These are phyloP conservation scores for Zygnema circumcarinatum DNA, from an alignment of 139 green algal species.

Conservation along the genomic window DNA sequence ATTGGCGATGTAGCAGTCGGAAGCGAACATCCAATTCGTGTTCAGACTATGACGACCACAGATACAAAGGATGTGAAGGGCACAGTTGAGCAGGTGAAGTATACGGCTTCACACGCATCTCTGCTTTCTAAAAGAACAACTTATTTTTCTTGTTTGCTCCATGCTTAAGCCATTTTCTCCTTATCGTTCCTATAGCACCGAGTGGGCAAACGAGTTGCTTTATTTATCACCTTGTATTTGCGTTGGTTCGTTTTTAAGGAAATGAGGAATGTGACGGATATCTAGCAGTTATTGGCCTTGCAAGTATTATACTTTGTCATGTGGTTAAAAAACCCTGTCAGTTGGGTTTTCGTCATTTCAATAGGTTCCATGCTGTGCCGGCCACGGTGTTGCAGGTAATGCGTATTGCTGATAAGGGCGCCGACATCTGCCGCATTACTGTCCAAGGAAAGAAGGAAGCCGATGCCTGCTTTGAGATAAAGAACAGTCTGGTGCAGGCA, in stretches of 20 bases:
- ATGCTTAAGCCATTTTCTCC: no score
- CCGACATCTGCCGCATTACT: slow-evolving; percentile 96
- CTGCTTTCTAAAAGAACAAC: not conserved
- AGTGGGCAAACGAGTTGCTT: no score
- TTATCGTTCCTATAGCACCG: no score
- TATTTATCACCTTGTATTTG: no score
- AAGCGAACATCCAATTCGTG: slow-evolving; percentile 86
- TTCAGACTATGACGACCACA: slow-evolving; percentile 99
- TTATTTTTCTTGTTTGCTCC: slow-evolving; percentile 21
- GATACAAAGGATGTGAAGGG: slow-evolving; percentile 89
- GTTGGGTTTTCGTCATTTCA: no score
- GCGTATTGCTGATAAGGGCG: slow-evolving; percentile 92
- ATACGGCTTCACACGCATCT: no score
- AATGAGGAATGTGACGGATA: no score
- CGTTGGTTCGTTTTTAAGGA: no score
- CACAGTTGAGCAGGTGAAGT: slow-evolving; percentile 85
- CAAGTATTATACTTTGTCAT: no score
- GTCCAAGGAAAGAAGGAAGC: slow-evolving; percentile 93
- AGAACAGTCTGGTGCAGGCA: slow-evolving; percentile 77
- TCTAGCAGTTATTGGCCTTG: no score
- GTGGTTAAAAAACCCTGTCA: no score
- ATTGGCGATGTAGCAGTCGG: slow-evolving; percentile 93
- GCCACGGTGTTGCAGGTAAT: slow-evolving; percentile 80
- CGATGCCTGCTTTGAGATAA: slow-evolving; percentile 90
- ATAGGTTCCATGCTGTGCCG: no score